Evolutionary conservation across 176 grass and related monocot genomes (phyloP), one percentile per base, ranked within the genome.

Genomic region (Hyparrhenia diplandra): DNA sequence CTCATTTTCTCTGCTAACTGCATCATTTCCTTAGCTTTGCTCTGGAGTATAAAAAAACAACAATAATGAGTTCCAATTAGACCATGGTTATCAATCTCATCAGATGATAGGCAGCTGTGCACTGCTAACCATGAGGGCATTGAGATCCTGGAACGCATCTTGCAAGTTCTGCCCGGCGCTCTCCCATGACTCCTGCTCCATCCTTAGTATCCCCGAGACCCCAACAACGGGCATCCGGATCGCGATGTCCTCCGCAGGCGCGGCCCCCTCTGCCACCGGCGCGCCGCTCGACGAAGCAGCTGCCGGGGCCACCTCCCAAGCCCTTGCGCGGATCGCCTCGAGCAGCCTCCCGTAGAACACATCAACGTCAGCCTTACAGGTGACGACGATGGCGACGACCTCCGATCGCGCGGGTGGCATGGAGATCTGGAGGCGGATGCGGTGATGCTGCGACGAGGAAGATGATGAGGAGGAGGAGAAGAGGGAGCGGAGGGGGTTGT

Each of bases 11-110:
- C 97, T 34, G 93, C 97, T 32, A 99, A 59, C 52, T 99, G 93
- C 79, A 99, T 94, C 97, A 99, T 99, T 39, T 99, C 97, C 93
- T 96, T 99, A 72, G 97, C 97, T 92, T 99, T 96, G 87, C 93
- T 84, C 97, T 99, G 75, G 21, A 86, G 17, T 18, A 89, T 13
- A 23, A 75, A 76, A 16, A 16, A 43, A 79, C 9, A 58, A 46
- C 3, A 58, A 25, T 29, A 62, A 30, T 91, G 43, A 85, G 68
- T 58, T 39, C 47, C 27, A 45, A 67, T 24, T 41, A 75, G 40
- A 73, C 20, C 25, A 43, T 69, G 64, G 25, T 64, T 46, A 69
- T 65, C 36, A 60, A 39, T 76, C 59, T 52, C 17, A 4, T 32
- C 31, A 76, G 2, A 58, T 5, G 27, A 76, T 76, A 1, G 5